A percentile compares a stretch with the other conserved stretches of the same genome.
Evolutionary conservation across 164 flowering plant species (phyloP).

Genomic region (Macadamia integrifolia): DNA sequence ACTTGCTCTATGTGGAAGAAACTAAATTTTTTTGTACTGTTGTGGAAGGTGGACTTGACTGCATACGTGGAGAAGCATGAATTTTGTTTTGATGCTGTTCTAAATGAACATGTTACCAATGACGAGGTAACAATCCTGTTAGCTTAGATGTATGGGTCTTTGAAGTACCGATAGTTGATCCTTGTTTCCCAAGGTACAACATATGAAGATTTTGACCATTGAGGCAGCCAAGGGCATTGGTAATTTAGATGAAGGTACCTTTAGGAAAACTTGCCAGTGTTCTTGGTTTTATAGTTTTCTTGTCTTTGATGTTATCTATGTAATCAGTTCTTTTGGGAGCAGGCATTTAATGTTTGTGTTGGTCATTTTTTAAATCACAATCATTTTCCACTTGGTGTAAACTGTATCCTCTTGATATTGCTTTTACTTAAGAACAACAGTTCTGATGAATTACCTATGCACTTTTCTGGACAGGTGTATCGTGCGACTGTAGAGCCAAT

Average conservation of each 20-base stretch:
- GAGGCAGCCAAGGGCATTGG: no score
- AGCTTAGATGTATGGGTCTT: neutral
- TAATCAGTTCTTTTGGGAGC: no score
- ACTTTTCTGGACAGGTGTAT: constrained; percentile 60
- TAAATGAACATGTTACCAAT: constrained; percentile 79
- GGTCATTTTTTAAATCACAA: no score
- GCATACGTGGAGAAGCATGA: constrained; percentile 98
- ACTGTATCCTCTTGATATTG: no score
- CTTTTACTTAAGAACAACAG: no score
- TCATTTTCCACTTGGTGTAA: neutral
- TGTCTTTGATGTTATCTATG: neutral
- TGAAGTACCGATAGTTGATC: no score
- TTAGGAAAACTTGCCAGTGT: neutral
- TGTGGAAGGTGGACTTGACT: constrained; percentile 82
- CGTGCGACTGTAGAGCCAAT: constrained; percentile 87
- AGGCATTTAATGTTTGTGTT: no score
- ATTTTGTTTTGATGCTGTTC: constrained; percentile 96
- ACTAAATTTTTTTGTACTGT: constrained; percentile 20
- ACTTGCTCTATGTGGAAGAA: constrained; percentile 1
- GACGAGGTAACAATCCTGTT: constrained; percentile 64
- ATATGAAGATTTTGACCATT: no score
- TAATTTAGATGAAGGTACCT: neutral
- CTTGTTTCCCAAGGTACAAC: no score
- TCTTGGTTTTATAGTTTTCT: neutral
- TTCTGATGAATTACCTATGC: constrained; percentile 7